Base-by-base conservation (phyloP, 2,329 filamentous ascomycete species). In the Paramyrothecium roridum region DNA sequence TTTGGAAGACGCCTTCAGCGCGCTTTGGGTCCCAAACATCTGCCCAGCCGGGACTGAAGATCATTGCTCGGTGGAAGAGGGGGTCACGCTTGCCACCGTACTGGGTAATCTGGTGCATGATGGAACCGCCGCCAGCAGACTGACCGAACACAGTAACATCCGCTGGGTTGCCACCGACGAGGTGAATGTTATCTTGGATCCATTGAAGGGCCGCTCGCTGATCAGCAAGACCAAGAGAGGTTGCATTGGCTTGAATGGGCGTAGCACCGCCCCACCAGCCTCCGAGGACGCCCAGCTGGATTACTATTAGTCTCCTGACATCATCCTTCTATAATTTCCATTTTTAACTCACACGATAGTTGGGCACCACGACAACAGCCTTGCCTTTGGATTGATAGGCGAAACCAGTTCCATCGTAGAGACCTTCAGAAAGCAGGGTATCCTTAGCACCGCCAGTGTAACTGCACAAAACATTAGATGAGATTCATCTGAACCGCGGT, bases 91-190 rank as follows among this genome's bases (percentile, higher is more conserved):
- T 71, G 16, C 74, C 73, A 3, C 72, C 70, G 8, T 73, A 70
- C 1, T 76, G 79, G 37, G 81, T 76, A 2, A 78, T 69, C 50
- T 78, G 75, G n/a, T 77, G 71, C 54, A 80, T 73, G 3, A 81
- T 76, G 12, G 69, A 70, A 1, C 79, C 80, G 1, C 70, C 82
- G 2, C 82, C 81, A 1, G 81, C 79, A 10, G 74, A 78, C 60
- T 82, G 46, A 4, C 46, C 46, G 16, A 48, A n/a, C 8, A 48
- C 20, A 13, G 46, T 48, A 21, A 48, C 46, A 22, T 48, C 46
- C 20, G 22, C 16, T 10, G 46, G 46, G 22, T 48, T 48, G 3
- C 46, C 46, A 10, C 46, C 46, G 12, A 48, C 19, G 20, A 48
- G 19, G 16, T 48, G 46, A 16, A 48, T 48, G 46, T 48, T 21